phyloP scores from a whole-genome alignment of 768 basidiomycete species.

The Arthromyces matolae region DNA sequence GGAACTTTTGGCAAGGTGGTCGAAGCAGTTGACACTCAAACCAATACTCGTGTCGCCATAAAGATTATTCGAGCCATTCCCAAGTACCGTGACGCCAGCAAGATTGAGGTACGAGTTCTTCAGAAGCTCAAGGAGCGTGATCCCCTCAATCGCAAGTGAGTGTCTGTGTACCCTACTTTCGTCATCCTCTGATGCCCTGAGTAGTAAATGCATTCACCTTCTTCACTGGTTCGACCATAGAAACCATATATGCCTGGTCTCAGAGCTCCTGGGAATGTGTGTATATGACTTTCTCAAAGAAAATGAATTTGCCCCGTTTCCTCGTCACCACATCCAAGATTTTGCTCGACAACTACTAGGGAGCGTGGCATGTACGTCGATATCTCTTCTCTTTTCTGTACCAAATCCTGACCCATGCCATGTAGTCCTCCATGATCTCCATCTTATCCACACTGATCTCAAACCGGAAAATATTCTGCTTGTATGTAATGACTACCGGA shows the following conservation, averaged over 20 bases:
- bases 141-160: slow-evolving; percentile 84
- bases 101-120: slow-evolving; percentile 95
- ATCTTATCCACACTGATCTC: slow-evolving; percentile 94
- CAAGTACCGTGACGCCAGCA: slow-evolving; percentile 98
- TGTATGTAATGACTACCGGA: slow-evolving; percentile 76
- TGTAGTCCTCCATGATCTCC: slow-evolving; percentile 84
- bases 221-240: slow-evolving; percentile 93
- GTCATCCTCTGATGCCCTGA: slow-evolving; percentile 18
- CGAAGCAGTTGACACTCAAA: slow-evolving; percentile 80
- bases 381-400: neutral
- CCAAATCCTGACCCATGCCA: slow-evolving; percentile 8
- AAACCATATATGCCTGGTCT: slow-evolving; percentile 97
- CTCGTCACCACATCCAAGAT: slow-evolving; percentile 92
- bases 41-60: slow-evolving; percentile 81
- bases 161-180: slow-evolving; percentile 15
- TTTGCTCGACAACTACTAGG: slow-evolving; percentile 90
- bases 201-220: slow-evolving; percentile 96
- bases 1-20: slow-evolving; percentile 99
- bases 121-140: slow-evolving; percentile 88
- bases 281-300: slow-evolving; percentile 99
- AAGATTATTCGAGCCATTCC: slow-evolving; percentile 99
- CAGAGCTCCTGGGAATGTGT: slow-evolving; percentile 93
- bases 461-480: slow-evolving; percentile 99
- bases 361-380: slow-evolving; percentile 85
- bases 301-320: slow-evolving; percentile 95